These are phyloP conservation scores for Leishmania guyanensis DNA, from an alignment of 208 protist genomes.

Conservation along the genomic window DNA sequence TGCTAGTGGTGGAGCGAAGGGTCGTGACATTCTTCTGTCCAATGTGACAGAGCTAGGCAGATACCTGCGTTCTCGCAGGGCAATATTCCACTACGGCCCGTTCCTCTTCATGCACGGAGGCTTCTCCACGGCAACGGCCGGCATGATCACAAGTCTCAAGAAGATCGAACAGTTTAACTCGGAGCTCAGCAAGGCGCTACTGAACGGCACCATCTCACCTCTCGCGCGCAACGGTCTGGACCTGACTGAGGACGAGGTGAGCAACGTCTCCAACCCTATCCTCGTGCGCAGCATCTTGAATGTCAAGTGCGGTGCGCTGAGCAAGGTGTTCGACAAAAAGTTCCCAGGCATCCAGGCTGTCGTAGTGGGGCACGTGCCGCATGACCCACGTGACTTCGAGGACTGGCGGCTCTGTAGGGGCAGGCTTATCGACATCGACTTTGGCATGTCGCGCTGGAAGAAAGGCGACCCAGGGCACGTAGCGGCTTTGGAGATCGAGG, in stretches of 20 bases:
- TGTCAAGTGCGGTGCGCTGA: slow-evolving; percentile 80
- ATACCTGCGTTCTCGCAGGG: slow-evolving; percentile 80
- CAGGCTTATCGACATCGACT: slow-evolving; percentile 85
- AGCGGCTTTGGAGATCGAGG: slow-evolving; percentile 85
- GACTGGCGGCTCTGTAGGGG: slow-evolving; percentile 81
- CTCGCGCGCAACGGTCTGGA: slow-evolving; percentile 62
- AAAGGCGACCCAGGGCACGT: slow-evolving; percentile 86
- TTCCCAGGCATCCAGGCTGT: slow-evolving; percentile 81
- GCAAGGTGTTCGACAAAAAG: slow-evolving; percentile 66
- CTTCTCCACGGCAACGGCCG: slow-evolving; percentile 74
- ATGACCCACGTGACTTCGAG: slow-evolving; percentile 77
- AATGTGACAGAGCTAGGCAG: slow-evolving; percentile 65
- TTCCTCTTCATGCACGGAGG: slow-evolving; percentile 94
- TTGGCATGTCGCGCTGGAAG: slow-evolving; percentile 90
- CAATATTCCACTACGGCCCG: slow-evolving; percentile 75
- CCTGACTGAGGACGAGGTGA: slow-evolving; percentile 62
- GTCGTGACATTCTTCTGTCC: slow-evolving; percentile 67
- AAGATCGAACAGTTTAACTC: slow-evolving; percentile 82
- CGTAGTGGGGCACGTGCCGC: slow-evolving; percentile 89
- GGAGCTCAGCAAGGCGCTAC: slow-evolving; percentile 60
- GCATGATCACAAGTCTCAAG: slow-evolving; percentile 73
- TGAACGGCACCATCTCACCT: slow-evolving; percentile 68
- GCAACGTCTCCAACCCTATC: slow-evolving; percentile 82
- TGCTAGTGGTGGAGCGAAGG: slow-evolving; percentile 50
- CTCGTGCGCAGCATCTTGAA: slow-evolving; percentile 83